Evolutionary conservation across 1,139 yeast species (phyloP).

Genomic region (Kluyveromyces marxianus): DNA sequence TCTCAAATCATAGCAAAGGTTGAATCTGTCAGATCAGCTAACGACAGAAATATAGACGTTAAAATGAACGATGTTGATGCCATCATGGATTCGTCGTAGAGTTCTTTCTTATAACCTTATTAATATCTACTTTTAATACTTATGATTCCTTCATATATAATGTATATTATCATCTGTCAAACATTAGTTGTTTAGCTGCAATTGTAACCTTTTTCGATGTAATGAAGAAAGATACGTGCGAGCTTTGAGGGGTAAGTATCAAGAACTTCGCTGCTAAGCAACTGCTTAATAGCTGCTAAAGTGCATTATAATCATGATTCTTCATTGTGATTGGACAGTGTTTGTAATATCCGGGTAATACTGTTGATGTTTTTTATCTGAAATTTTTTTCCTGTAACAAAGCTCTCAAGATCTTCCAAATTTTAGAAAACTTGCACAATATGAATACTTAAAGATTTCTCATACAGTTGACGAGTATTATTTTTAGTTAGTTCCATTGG

Average conservation of each 20-base stretch:
- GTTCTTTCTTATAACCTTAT: background rate
- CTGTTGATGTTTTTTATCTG: background rate
- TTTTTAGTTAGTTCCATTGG: too few species aligned
- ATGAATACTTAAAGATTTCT: too few species aligned
- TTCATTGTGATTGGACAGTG: conserved; percentile 1
- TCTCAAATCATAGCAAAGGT: conserved; percentile 42
- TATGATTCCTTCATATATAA: too few species aligned
- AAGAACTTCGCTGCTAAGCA: background rate
- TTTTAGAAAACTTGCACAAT: background rate
- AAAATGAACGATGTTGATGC: conserved; percentile 5
- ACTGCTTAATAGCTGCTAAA: background rate
- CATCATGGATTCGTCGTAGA: background rate
- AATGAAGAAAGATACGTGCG: too few species aligned
- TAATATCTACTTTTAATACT: too few species aligned
- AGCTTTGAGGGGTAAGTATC: too few species aligned
- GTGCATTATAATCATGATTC: background rate
- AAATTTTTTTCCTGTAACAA: background rate
- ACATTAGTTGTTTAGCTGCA: too few species aligned
- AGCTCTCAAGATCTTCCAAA: background rate
- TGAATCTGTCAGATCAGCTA: conserved; percentile 9
- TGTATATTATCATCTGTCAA: too few species aligned
- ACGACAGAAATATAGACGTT: background rate
- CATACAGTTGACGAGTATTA: too few species aligned
- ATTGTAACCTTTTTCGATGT: too few species aligned
- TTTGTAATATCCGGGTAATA: conserved; percentile 1